A percentile compares a stretch with the other conserved stretches of the same genome.
Conservation (phyloP, 108 stramenopile genomes). For the Skeletonema potamos region DNA sequence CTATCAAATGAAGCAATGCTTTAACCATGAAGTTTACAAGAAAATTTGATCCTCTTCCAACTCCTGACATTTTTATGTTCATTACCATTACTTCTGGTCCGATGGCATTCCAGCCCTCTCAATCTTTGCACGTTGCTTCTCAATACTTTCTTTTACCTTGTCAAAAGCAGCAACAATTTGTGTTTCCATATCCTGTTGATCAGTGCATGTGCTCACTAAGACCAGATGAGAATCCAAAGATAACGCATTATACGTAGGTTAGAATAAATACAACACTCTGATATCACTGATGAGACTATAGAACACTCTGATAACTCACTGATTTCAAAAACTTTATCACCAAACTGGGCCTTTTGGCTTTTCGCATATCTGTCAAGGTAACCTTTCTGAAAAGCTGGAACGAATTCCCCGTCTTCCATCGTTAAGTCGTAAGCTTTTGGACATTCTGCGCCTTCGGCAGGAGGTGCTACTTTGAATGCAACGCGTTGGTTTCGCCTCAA, state of each 20-base stretch:
- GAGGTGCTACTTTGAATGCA: conserved; percentile 20
- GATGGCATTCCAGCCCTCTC: background rate
- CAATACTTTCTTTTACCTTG: conserved; percentile 6
- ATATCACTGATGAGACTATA: background rate
- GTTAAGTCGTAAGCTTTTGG: conserved; percentile 17
- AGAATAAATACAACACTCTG: no score
- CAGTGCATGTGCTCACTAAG: conserved; percentile 9
- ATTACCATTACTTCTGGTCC: background rate
- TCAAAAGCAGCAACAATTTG: conserved; percentile 29
- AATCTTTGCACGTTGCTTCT: conserved; percentile 9
- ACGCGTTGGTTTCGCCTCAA: conserved; percentile 8
- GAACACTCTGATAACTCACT: background rate
- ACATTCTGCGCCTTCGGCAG: conserved; percentile 10
- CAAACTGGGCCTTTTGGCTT: conserved; percentile 13
- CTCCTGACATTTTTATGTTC: background rate
- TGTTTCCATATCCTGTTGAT: conserved; percentile 31
- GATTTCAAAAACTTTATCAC: conserved; percentile 17
- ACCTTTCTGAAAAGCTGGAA: conserved; percentile 3
- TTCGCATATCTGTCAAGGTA: conserved; percentile 9
- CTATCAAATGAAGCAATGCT: background rate
- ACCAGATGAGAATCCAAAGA: background rate
- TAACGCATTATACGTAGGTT: no score
- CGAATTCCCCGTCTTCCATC: conserved; percentile 7
- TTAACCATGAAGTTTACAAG: background rate
- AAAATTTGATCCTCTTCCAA: background rate